Evolutionary conservation across 352 stramenopile genomes (phyloP), one percentile per base, ranked within the genome.

Genomic region (Phytophthora agathidicida): DNA sequence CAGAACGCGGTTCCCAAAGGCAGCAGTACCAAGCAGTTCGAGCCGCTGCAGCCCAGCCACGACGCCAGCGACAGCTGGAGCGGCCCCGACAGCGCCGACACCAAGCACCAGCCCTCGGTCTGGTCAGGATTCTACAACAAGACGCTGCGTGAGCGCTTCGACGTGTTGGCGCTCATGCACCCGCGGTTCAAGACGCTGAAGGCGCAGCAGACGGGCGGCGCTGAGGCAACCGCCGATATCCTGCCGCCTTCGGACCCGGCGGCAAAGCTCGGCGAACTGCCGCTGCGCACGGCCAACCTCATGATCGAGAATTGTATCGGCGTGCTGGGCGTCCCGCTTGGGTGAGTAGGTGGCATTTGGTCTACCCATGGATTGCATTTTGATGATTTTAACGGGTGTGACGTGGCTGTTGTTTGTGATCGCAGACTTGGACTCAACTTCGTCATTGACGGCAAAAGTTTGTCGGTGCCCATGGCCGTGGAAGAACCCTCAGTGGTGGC

Each of bases 281-380:
- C 83, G 13, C 65, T 92, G 57, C 81, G 80, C 26, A 89, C 77
- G 2, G 87, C 87, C 49, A 93, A 96, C 55, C 67, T 91, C 46
- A 96, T 96, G 85, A 94, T 96, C 48, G 87, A 96, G 60, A 96
- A 96, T 71, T 94, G 86, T 63, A 89, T 96, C 45, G 87, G 87
- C 38, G 85, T 93, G 27, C 73, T 94, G 5, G 83, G 81, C n/a
- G 73, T 96, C 26, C 87, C 87, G 27, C 72, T 96, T n/a, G 87
- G 86, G 60, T 89, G 61, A 48, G 73, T 67, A 27, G 3, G 9
- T n/a, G n/a, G n/a, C n/a, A n/a, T 6, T 46, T 17, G n/a, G n/a
- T 23, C 45, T 59, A 8, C 26, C 13, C 31, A 36, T n/a, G 1
- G 7, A 5, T 47, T 17, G 8, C 2, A 36, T 38, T 36, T 36